Base-by-base conservation (phyloP, 2,329 filamentous ascomycete genomes). In the Bimuria novae-zelandiae region DNA sequence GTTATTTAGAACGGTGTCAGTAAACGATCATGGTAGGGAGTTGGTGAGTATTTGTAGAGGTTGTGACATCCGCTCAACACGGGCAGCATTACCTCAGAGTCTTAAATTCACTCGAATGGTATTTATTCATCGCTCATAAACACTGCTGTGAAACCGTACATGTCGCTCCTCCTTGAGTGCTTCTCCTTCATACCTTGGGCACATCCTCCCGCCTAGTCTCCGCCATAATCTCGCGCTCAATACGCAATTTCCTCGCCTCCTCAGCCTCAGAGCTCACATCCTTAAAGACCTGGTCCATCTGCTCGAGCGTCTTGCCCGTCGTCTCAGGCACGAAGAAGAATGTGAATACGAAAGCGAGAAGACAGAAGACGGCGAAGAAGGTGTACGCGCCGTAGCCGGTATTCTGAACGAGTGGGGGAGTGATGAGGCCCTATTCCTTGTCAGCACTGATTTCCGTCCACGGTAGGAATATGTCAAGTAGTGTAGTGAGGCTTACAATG, bases 361-460 rank as follows among this genome's bases (percentile, higher is more conserved):
- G 52, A 52, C 67, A 72, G 49, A 72, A 72, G n/a, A 70, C 63
- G 7, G 69, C 72, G 58, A 75, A 75, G 52, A 75, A 75, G 2
- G 64, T 63, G 41, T 73, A 74, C 0, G 69, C 69, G 3, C 79
- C 79, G 57, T 73, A 80, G 1, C 77, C 77, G 0, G 77, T 86
- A 48, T 82, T 81, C 54, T 82, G 73, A 19, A 89, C 81, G 30
- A 89, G 79, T 1, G 85, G 80, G 0, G 86, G 87, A 0, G 85
- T 88, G 23, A 88, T 81, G 62, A 89, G 80, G 30, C 87, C 85
- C 66, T 70, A 27, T 11, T 30, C 47, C 77, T 71, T 22, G 76
- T 75, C 62, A 82, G 79, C 64, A 40, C 76, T 75, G 21, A 14
- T 17, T 17, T 21, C 6, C 43, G 12, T 17, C 25, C 10, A 32